Conservation (phyloP, 352 stramenopile genomes). For the Phytopythium aichiense region DNA sequence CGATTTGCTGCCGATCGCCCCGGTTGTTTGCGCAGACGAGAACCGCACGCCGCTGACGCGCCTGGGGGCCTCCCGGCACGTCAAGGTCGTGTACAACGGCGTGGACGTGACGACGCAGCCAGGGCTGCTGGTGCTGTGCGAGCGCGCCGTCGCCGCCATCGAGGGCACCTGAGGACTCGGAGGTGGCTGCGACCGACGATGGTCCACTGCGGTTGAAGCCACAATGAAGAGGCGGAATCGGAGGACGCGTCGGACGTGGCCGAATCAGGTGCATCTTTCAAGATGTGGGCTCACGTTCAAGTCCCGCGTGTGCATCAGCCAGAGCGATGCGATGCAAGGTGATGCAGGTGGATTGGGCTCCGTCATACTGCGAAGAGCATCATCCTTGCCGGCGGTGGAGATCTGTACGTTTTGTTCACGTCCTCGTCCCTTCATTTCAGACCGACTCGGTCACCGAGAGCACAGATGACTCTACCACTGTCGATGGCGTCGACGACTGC, state of each 20-base stretch:
- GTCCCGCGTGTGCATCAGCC: background rate
- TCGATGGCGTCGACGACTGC: too few relatives aligned
- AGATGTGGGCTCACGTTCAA: background rate
- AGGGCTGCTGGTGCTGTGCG: conserved; percentile 46
- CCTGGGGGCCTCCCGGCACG: conserved; percentile 41
- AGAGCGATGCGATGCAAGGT: background rate
- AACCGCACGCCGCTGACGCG: conserved; percentile 54
- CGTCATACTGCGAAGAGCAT: too few relatives aligned
- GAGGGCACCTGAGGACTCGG: conserved; percentile 39
- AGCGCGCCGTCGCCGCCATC: conserved; percentile 47
- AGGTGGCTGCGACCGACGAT: background rate
- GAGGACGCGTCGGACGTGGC: background rate
- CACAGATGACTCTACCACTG: too few relatives aligned
- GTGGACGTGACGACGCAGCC: conserved; percentile 21
- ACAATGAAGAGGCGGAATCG: background rate
- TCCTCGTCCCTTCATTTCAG: too few relatives aligned
- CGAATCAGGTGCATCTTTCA: background rate
- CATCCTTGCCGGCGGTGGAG: too few relatives aligned
- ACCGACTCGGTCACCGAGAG: too few relatives aligned
- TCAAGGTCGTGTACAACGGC: conserved; percentile 63
- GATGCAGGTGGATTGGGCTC: background rate
- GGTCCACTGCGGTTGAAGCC: too few relatives aligned
- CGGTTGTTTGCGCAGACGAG: conserved; percentile 19
- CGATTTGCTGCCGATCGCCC: background rate
- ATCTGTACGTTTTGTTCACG: too few relatives aligned